Base-by-base conservation (phyloP, 1,284 basidiomycete species). In the Cutaneotrichosporon mucoides region DNA sequence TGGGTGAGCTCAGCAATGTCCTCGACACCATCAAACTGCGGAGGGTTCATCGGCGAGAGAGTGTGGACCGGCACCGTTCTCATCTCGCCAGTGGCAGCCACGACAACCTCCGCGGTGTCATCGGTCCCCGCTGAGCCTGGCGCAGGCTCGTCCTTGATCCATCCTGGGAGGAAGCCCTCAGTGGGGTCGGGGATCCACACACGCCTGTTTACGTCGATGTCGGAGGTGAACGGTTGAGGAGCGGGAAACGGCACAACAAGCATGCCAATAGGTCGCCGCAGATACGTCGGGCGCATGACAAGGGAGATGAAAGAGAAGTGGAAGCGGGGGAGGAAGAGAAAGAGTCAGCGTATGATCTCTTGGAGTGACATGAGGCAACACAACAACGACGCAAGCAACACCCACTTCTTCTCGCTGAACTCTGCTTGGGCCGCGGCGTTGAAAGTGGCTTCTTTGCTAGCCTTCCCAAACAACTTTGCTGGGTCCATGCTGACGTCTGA, bases 1-100 rank as follows among this genome's bases (percentile, higher is more conserved):
- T 94, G 97, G 1, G 96, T 99, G 64, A 99, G 82, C 79, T 99
- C 94, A 48, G 96, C 96, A 69, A 99, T 99, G 79, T 99, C 96
- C 67, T 95, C 93, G 3, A 93, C 94, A 48, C 92, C 86, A 79
- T 99, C 94, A 76, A 99, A 99, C 79, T 97, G 96, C 47, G 95
- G 95, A 11, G 95, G 96, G 72, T 99, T 99, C 90, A 95, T 94
- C 81, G 92, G 93, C 68, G 88, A 92, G 46, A 94, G 79, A 16
- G 86, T 84, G 67, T 90, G 87, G 56, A 90, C 81, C 4, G 88
- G 86, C 6, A 94, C 83, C 58, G 79, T 84, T 53, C 89, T 60
- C 24, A 73, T 66, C 53, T 77, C 76, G 0, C 71, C 73, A 0
- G 73, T 71, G 6, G 74, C 64, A 1, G 75, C 68, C 11, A 78